These are phyloP conservation scores for Petunia secreta DNA, from an alignment of 257 asterid species.

Conservation along the genomic window DNA sequence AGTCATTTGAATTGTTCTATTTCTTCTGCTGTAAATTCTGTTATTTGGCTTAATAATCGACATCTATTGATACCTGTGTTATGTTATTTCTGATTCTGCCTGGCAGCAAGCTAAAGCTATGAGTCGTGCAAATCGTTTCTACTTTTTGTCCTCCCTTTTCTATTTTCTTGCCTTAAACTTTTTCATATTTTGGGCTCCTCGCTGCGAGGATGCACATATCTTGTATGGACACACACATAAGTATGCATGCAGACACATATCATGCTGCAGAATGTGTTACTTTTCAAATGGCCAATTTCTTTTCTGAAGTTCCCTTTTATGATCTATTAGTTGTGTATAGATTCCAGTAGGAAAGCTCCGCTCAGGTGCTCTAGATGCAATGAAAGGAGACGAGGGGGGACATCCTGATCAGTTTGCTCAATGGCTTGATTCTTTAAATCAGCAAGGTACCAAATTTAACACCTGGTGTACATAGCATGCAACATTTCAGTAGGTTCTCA, in stretches of 20 bases:
- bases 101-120: conserved; percentile 1
- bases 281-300: neutral
- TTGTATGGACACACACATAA: neutral
- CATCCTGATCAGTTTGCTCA: too few relatives aligned
- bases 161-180: neutral
- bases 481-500: neutral
- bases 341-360: conserved; percentile 70
- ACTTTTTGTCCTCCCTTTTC: neutral
- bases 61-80: neutral
- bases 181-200: neutral
- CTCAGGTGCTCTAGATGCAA: conserved; percentile 59
- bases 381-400: conserved; percentile 63
- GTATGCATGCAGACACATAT: neutral
- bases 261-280: neutral
- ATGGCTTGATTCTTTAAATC: conserved; percentile 74
- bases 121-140: neutral
- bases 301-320: conserved; percentile 39
- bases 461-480: conserved; percentile 5
- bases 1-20: neutral
- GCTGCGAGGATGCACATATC: conserved; percentile 1
- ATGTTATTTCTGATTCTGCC: neutral
- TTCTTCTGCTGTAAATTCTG: neutral
- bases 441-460: conserved; percentile 57
- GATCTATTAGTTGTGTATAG: conserved; percentile 44
- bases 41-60: neutral